Evolutionary conservation across 2,329 filamentous ascomycete species (phyloP), one percentile per base, ranked within the genome.

Genomic region (Lizonia empirigonia): DNA sequence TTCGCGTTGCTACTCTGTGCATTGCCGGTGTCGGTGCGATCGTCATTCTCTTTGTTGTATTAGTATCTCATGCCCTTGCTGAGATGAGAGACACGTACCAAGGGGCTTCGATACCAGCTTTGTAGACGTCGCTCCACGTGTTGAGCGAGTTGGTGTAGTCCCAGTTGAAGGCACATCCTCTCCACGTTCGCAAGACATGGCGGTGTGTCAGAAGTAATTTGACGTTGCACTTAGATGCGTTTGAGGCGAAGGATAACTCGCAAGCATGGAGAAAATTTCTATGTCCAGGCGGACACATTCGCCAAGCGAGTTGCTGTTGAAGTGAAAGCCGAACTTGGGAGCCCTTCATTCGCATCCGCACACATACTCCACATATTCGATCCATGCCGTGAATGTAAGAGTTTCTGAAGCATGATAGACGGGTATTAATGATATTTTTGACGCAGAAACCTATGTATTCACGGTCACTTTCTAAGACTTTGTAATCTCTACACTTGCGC

Each of bases 401-500:
- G n/a, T n/a, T n/a, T n/a, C n/a, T n/a, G n/a, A n/a, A n/a, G n/a
- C n/a, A n/a, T n/a, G n/a, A n/a, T n/a, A n/a, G n/a, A n/a, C n/a
- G n/a, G n/a, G n/a, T n/a, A n/a, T n/a, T n/a, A n/a, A n/a, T n/a
- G n/a, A n/a, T n/a, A n/a, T n/a, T n/a, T n/a, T n/a, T n/a, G n/a
- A n/a, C n/a, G n/a, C n/a, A n/a, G n/a, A n/a, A n/a, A n/a, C n/a
- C n/a, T n/a, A n/a, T n/a, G n/a, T n/a, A n/a, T n/a, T 13, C 13
- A n/a, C 24, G 15, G 35, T 7, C 10, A 7, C 15, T 5, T 4
- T 20, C 29, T 45, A 47, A 8, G 22, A 26, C 22, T 47, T 52
- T 2, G 30, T 44, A 15, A 66, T 54, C 12, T 48, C 56, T 16
- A 64, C 50, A 4, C 32, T 48, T 15, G 50, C 47, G 30, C 37